These are phyloP conservation scores for Xylaria telfairii DNA, from an alignment of 495 filamentous ascomycete genomes.

Conservation along the genomic window DNA sequence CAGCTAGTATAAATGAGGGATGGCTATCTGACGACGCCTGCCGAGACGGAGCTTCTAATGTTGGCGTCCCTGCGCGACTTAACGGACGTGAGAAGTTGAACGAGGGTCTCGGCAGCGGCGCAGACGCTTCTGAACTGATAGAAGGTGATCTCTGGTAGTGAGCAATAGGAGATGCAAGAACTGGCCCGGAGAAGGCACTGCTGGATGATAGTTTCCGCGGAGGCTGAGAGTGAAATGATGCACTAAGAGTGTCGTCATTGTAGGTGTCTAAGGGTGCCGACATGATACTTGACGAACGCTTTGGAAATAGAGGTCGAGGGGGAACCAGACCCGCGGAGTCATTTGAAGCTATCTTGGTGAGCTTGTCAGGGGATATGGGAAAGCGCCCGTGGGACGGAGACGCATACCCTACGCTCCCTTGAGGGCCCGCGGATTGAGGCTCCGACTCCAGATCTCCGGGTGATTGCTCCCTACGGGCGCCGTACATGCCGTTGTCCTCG, in stretches of 20 bases:
- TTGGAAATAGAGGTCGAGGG: constrained; percentile 52
- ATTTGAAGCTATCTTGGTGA: constrained; percentile 45
- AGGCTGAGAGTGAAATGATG: constrained; percentile 52
- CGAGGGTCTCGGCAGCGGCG: constrained; percentile 67
- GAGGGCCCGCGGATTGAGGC: constrained; percentile 14
- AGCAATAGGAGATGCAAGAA: constrained; percentile 61
- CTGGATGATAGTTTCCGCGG: constrained; percentile 68
- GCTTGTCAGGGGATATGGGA: constrained; percentile 46
- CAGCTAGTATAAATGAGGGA: constrained; percentile 63
- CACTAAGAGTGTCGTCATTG: constrained; percentile 48
- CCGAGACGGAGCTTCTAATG: constrained; percentile 61
- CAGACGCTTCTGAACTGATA: constrained; percentile 74
- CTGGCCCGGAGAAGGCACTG: constrained; percentile 51
- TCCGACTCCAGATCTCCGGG: constrained; percentile 40
- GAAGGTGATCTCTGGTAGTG: constrained; percentile 76
- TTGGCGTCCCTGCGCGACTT: constrained; percentile 76
- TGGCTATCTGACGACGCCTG: constrained; percentile 68
- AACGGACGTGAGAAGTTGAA: constrained; percentile 94
- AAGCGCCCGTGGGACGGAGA: constrained; percentile 33
- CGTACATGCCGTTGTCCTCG: constrained; percentile 42
- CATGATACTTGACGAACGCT: constrained; percentile 55
- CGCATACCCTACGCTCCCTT: constrained; percentile 25
- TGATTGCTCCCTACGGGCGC: constrained; percentile 51
- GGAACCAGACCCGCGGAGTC: constrained; percentile 49
- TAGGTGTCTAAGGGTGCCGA: constrained; percentile 49